A percentile compares a stretch with the other conserved stretches of the same genome.
Evolutionary conservation across 768 basidiomycete genomes (phyloP).

Genomic region (Fibroporia radiculosa): DNA sequence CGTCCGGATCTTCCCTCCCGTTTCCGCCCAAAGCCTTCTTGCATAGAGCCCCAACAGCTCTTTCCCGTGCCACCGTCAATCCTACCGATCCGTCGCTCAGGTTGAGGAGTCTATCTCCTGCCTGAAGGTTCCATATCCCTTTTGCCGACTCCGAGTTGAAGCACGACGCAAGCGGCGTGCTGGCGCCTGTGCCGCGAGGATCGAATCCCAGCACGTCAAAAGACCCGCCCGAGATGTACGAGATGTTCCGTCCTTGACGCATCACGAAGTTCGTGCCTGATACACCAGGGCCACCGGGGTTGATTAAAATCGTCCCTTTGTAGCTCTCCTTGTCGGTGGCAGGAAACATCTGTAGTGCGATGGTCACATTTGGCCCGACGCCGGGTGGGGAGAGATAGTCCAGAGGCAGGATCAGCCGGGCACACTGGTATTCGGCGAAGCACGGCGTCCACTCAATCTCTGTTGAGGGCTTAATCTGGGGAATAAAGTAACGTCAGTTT

Average conservation of each 20-base stretch:
- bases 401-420: conserved; percentile 9
- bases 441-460: conserved; percentile 11
- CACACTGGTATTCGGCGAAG: conserved; percentile 8
- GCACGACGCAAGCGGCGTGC: conserved; percentile 12
- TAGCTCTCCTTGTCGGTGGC: neutral
- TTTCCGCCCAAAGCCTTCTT: conserved; percentile 11
- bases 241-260: conserved; percentile 4
- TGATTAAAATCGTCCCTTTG: conserved; percentile 8
- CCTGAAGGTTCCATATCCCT: conserved; percentile 10
- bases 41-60: conserved; percentile 4
- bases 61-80: conserved; percentile 5
- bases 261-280: conserved; percentile 6
- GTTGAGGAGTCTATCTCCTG: conserved; percentile 7
- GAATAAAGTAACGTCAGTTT: neutral
- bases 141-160: conserved; percentile 7
- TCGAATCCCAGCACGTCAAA: conserved; percentile 17
- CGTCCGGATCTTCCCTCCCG: conserved; percentile 4
- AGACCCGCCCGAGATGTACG: conserved; percentile 9
- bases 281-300: conserved; percentile 10
- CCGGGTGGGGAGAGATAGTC: conserved; percentile 4
- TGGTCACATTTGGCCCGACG: conserved; percentile 1
- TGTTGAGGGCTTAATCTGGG: conserved; percentile 3
- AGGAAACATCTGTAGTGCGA: conserved; percentile 8
- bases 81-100: conserved; percentile 7
- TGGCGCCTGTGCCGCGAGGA: conserved; percentile 15